Evolutionary conservation across 1,284 basidiomycete species (phyloP).

Genomic region (Meripilus lineatus): DNA sequence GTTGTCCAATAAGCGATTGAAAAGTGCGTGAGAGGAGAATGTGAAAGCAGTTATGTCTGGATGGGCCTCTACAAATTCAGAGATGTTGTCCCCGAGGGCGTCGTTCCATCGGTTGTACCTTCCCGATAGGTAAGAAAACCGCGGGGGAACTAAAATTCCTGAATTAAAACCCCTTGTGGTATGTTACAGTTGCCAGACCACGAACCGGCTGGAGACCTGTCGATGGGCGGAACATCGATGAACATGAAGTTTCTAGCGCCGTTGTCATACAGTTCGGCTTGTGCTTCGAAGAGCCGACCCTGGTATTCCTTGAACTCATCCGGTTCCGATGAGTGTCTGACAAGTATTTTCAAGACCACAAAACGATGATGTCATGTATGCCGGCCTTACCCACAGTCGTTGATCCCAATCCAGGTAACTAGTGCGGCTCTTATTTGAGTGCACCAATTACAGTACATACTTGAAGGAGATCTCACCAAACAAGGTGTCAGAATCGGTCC

Average conservation of each 20-base stretch:
- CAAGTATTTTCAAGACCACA: background rate
- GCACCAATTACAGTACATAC: background rate
- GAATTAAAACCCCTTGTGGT: background rate
- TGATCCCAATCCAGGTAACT: constrained; percentile 66
- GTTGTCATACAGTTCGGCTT: constrained; percentile 42
- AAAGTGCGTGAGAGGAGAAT: constrained; percentile 44
- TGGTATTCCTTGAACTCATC: constrained; percentile 8
- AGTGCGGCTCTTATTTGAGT: background rate
- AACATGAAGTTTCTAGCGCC: constrained; percentile 62
- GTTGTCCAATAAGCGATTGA: constrained; percentile 43
- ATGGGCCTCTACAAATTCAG: constrained; percentile 35
- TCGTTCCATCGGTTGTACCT: constrained; percentile 41
- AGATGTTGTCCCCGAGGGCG: constrained; percentile 26
- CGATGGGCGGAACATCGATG: constrained; percentile 56
- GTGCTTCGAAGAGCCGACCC: constrained; percentile 33
- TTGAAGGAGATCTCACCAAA: constrained; percentile 35
- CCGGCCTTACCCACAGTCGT: constrained; percentile 49
- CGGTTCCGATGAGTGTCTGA: constrained; percentile 4
- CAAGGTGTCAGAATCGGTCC: constrained; percentile 37
- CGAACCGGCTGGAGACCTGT: constrained; percentile 43
- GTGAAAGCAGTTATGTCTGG: constrained; percentile 41
- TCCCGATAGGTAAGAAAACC: background rate
- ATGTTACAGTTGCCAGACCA: background rate
- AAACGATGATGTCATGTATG: background rate
- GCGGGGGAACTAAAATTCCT: background rate